Evolutionary conservation across 75 land plant species (phyloP).

Genomic region (Cupressus sempervirens): DNA sequence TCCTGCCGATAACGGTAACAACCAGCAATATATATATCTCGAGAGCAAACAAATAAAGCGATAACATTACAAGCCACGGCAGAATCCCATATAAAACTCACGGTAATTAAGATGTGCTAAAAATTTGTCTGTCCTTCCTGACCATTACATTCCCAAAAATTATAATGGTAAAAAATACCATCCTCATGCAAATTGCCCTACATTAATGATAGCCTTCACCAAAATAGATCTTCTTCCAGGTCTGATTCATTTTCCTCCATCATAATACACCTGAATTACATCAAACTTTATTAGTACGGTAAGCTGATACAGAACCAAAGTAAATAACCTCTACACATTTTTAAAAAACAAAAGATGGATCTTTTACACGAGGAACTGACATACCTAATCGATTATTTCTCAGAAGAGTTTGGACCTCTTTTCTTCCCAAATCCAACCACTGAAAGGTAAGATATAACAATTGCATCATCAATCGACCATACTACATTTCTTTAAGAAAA

Average conservation of each 20-base stretch:
- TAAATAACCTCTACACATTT: background rate
- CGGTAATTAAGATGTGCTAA: background rate
- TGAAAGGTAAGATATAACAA: background rate
- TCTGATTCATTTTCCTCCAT: background rate
- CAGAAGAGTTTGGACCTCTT: conserved; percentile 1
- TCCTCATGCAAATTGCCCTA: background rate
- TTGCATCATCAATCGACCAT: background rate
- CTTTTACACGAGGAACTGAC: background rate
- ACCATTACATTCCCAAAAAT: background rate
- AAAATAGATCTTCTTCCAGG: background rate
- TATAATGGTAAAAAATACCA: background rate
- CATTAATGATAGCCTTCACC: background rate
- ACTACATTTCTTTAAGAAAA: too few relatives aligned
- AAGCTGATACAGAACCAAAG: background rate
- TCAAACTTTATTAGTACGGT: background rate
- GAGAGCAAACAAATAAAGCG: too few relatives aligned
- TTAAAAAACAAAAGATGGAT: background rate
- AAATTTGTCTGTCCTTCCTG: background rate
- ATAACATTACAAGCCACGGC: too few relatives aligned
- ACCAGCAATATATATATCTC: background rate
- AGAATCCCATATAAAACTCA: too few relatives aligned
- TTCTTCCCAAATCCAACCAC: conserved; percentile 5
- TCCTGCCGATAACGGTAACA: background rate
- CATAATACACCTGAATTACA: background rate
- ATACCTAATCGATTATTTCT: background rate